A percentile compares a stretch with the other conserved stretches of the same genome.
Conservation (phyloP, 495 filamentous ascomycete species). For the Penicillium silybi region DNA sequence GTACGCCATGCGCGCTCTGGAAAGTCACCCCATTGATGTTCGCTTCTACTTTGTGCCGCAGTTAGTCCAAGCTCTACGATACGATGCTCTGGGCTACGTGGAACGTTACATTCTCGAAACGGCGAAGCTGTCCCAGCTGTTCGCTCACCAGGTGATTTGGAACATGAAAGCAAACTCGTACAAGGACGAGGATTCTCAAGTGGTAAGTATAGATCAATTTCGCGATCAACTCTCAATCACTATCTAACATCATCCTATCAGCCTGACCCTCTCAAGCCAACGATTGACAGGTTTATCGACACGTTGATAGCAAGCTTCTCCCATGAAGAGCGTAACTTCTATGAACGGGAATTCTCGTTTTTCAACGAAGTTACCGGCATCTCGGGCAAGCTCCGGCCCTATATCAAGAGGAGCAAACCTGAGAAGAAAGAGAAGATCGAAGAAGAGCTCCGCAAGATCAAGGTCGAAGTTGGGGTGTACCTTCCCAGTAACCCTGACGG, state of each 20-base stretch:
- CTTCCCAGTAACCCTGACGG: constrained; percentile 96
- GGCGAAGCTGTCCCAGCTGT: constrained; percentile 89
- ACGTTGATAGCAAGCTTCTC: constrained; percentile 81
- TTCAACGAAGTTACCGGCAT: constrained; percentile 96
- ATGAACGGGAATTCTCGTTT: constrained; percentile 93
- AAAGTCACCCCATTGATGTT: constrained; percentile 89
- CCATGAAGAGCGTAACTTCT: constrained; percentile 72
- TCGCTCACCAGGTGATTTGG: constrained; percentile 99
- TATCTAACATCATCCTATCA: constrained; percentile 44
- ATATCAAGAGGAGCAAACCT: constrained; percentile 86
- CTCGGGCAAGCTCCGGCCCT: constrained; percentile 90
- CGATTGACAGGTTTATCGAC: constrained; percentile 83
- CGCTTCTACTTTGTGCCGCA: constrained; percentile 99
- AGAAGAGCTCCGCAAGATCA: constrained; percentile 94
- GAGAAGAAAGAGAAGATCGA: constrained; percentile 99
- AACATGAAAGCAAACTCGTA: constrained; percentile 99
- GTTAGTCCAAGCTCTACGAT: constrained; percentile 93
- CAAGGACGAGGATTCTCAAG: constrained; percentile 89
- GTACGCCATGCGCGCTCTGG: constrained; percentile 93
- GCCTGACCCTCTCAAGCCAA: constrained; percentile 92
- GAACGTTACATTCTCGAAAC: constrained; percentile 96
- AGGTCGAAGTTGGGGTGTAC: constrained; percentile 95
- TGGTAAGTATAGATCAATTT: constrained; percentile 54
- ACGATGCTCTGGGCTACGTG: constrained; percentile 91
- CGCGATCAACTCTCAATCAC: neutral